Percentiles rank a stretch among this genome's conserved stretches.
phyloP scores from a whole-genome alignment of 1,139 yeast genomes.

The Taiozyma onychis region DNA sequence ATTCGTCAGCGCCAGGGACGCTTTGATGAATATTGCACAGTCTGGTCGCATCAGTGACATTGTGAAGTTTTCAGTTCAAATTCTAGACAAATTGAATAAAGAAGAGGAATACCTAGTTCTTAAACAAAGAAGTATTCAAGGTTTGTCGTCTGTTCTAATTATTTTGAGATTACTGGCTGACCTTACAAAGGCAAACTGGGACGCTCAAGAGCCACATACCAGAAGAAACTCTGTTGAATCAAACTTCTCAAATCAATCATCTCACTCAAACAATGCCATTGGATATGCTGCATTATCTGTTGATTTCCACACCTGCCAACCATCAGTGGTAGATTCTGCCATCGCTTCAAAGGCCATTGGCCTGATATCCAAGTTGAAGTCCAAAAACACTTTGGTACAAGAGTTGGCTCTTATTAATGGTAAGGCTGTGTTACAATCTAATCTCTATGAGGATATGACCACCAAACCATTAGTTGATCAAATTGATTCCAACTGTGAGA shows the following conservation, averaged over 20 bases:
- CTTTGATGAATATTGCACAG: constrained; percentile 20
- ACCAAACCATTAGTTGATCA: constrained; percentile 27
- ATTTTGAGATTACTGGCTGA: constrained; percentile 28
- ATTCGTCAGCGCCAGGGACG: constrained; percentile 20
- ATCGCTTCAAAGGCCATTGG: constrained; percentile 24
- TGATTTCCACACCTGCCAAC: constrained; percentile 27
- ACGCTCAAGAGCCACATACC: constrained; percentile 19
- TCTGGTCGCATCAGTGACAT: constrained; percentile 18
- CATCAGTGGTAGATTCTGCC: constrained; percentile 21
- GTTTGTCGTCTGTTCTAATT: constrained; percentile 26
- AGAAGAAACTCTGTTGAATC: constrained; percentile 21
- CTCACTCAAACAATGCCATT: constrained; percentile 14
- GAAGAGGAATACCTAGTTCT: constrained; percentile 22
- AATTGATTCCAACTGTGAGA: constrained; percentile 43
- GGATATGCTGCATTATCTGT: constrained; percentile 21
- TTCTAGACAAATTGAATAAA: constrained; percentile 19
- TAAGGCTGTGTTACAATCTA: constrained; percentile 9
- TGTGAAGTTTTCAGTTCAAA: constrained; percentile 10
- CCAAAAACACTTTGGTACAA: constrained; percentile 20
- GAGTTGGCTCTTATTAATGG: constrained; percentile 24
- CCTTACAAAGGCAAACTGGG: constrained; percentile 29
- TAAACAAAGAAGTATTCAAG: constrained; percentile 23
- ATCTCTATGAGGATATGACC: constrained; percentile 15
- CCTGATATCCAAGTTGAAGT: constrained; percentile 22
- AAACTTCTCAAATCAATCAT: constrained; percentile 12